phyloP scores from a whole-genome alignment of 148 eudicot species.

The Vaccinium darrowii region DNA sequence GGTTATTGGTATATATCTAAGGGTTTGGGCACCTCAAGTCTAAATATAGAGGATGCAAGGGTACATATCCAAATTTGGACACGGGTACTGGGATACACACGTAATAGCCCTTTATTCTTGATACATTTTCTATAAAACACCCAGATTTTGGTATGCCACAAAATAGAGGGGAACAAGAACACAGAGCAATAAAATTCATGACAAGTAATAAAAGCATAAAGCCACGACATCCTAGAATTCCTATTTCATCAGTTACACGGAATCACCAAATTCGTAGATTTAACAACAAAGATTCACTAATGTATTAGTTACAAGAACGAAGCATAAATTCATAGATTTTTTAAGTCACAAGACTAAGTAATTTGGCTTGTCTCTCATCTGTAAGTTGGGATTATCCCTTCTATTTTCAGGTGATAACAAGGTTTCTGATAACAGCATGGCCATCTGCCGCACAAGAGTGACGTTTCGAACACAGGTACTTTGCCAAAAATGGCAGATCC shows the following conservation, averaged over 20 bases:
- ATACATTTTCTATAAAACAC: too few species aligned
- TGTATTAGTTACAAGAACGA: neutral
- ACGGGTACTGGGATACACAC: too few species aligned
- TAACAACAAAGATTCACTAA: neutral
- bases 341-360: neutral
- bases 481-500: too few species aligned
- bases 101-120: too few species aligned
- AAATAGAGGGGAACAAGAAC: too few species aligned
- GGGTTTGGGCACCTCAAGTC: neutral
- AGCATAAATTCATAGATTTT: neutral
- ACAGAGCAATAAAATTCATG: too few species aligned
- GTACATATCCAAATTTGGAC: neutral
- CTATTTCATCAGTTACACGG: too few species aligned
- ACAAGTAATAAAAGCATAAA: too few species aligned
- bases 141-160: too few species aligned
- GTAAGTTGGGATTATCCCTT: neutral
- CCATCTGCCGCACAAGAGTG: neutral
- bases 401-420: neutral
- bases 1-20: neutral
- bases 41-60: neutral
- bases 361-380: neutral
- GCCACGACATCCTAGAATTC: too few species aligned
- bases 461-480: neutral
- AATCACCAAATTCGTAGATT: neutral
- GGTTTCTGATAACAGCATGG: neutral